These are phyloP conservation scores for Candida coleopterorum DNA, from an alignment of 805 yeast species.

Conservation along the genomic window DNA sequence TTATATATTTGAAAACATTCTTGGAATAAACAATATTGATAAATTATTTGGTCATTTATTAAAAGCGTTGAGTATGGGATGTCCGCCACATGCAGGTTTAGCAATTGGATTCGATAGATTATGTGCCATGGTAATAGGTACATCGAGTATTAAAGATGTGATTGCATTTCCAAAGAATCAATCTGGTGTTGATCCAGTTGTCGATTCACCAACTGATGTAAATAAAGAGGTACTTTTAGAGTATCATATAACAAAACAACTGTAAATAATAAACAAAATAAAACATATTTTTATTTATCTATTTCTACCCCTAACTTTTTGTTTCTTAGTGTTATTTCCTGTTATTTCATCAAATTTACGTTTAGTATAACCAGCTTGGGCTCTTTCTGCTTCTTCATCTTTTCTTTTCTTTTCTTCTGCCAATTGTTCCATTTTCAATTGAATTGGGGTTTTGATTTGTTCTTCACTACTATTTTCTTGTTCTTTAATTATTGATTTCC, in stretches of 20 bases:
- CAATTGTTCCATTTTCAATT: constrained; percentile 37
- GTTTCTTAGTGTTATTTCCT: constrained; percentile 9
- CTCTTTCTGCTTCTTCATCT: constrained; percentile 22
- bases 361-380: constrained; percentile 18
- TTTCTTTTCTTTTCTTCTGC: constrained; percentile 24
- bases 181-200: constrained; percentile 83
- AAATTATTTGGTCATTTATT: constrained; percentile 80
- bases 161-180: constrained; percentile 94
- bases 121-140: constrained; percentile 84
- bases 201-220: constrained; percentile 76
- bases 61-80: constrained; percentile 77
- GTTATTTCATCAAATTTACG: constrained; percentile 15
- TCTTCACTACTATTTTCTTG: constrained; percentile 25
- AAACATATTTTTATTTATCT: constrained; percentile 4
- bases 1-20: constrained; percentile 60
- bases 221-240: constrained; percentile 43
- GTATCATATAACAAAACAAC: constrained; percentile 48
- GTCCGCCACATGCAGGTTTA: constrained; percentile 98
- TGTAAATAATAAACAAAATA: constrained; percentile 8
- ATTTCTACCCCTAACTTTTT: constrained; percentile 16
- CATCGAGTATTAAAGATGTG: constrained; percentile 80
- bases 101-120: constrained; percentile 94
- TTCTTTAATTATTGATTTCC: constrained; percentile 63
- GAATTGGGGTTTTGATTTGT: constrained; percentile 33
- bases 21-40: constrained; percentile 56